A percentile compares a stretch with the other conserved stretches of the same genome.
Conservation (phyloP, 768 basidiomycete species). For the Xerocomus potaroensis region DNA sequence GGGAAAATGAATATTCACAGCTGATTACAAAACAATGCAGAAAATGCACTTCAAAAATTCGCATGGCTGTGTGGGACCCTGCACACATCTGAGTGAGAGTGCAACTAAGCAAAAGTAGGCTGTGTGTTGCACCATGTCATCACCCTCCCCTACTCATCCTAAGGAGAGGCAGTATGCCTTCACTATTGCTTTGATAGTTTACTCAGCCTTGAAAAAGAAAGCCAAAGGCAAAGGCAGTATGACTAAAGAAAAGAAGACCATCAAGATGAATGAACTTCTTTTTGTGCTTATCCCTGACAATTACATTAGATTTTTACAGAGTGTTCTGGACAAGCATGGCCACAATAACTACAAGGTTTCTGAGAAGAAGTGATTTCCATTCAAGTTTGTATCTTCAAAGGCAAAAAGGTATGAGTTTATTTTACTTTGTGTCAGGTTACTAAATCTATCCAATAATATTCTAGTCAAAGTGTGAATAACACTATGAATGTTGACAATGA, state of each 20-base stretch:
- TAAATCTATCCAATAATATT: not conserved
- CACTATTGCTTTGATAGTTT: not conserved
- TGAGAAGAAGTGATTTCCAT: constrained; percentile 20
- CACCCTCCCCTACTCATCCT: no score
- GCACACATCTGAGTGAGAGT: no score
- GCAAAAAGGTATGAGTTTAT: constrained; percentile 5
- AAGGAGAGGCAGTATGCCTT: no score
- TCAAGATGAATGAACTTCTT: constrained; percentile 3
- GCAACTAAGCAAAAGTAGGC: no score
- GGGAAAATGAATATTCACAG: no score
- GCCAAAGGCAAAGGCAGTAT: not conserved
- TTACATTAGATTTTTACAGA: constrained; percentile 6
- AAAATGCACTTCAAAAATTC: no score
- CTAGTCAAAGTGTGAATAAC: not conserved
- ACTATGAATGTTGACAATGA: constrained; percentile 11
- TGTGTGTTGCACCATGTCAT: no score
- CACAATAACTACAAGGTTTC: constrained; percentile 5
- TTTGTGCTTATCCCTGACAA: not conserved
- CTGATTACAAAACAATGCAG: no score
- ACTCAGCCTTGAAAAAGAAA: not conserved
- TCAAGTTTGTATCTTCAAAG: constrained; percentile 8
- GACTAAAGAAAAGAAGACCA: constrained; percentile 1
- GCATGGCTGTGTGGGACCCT: no score
- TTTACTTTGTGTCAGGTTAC: no score
- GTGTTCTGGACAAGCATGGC: constrained; percentile 10